Evolutionary conservation across 495 filamentous ascomycete genomes (phyloP), one percentile per base, ranked within the genome.

Genomic region (Aspergillus hancockii): DNA sequence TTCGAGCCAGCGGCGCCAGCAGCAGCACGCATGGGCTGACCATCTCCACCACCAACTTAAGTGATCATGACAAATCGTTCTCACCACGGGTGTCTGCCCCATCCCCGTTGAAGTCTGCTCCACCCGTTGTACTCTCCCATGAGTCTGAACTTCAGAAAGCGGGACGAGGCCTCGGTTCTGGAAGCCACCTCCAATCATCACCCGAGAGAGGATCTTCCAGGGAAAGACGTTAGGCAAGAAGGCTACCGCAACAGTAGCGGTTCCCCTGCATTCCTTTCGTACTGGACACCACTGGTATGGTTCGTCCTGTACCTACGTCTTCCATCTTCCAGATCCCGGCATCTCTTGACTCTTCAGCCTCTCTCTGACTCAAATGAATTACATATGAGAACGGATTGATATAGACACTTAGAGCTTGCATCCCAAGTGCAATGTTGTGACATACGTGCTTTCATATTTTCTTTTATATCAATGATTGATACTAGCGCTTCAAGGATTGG

Each of bases 91-190:
- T 63, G 4, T 38, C 62, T 25, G 55, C 47, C 0, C 59, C 62
- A 1, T 70, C 72, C 5, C 73, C 74, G 3, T 54, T 76, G 28
- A 70, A 64, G 38, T 73, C 74, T 14, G 74, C 72, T 19, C 71
- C 72, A 41, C 67, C 74, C 9, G 68, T 69, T 3, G 63, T 75
- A 16, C 64, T 70, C 1, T 68, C 71, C 58, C 62, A 67, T 16
- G 71, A 76, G 19, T 49, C 66, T 21, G 69, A 67, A 25, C 55
- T 73, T 21, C 60, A 58, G 16, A 64, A 65, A 16, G 16, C 66
- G 21, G 56, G 52, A 34, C 62, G 61, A 23, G 62, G 63, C 18
- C 57, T 58, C n/a, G 67, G 64, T 16, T 65, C 67, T 14, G 67
- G 49, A 14, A 56, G 69, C 13, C 49, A 47, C 12, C 12, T 50